Percentiles rank a stretch among this genome's conserved stretches.
phyloP scores from a whole-genome alignment of 2,329 filamentous ascomycete genomes.

The Pleoardoris graminearum region DNA sequence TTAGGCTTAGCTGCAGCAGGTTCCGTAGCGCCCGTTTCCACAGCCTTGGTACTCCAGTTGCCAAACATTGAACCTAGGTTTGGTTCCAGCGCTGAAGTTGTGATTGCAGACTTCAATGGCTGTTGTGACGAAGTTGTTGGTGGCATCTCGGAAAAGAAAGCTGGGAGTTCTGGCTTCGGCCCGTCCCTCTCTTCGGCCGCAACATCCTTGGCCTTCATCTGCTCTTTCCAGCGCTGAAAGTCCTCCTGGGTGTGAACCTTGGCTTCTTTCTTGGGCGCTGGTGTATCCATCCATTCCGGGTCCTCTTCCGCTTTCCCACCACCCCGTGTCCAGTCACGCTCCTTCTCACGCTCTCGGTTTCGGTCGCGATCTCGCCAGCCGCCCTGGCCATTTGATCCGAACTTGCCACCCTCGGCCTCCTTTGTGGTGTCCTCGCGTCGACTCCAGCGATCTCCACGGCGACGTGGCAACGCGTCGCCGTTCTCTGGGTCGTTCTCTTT shows the following conservation, averaged over 20 bases:
- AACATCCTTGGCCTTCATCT: conserved; percentile 71
- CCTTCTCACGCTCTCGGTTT: conserved; percentile 41
- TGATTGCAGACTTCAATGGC: conserved; percentile 51
- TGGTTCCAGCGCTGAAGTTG: conserved; percentile 66
- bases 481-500: conserved; percentile 46
- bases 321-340: conserved; percentile 59
- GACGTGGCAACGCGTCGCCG: conserved; percentile 58
- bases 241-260: conserved; percentile 83
- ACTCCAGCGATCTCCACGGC: conserved; percentile 71
- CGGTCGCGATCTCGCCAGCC: conserved; percentile 61
- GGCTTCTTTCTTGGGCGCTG: conserved; percentile 66
- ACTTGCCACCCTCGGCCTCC: conserved; percentile 50
- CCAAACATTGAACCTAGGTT: conserved; percentile 79
- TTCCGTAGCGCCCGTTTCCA: conserved; percentile 38
- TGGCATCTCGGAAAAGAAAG: conserved; percentile 22
- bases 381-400: conserved; percentile 47
- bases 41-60: conserved; percentile 56
- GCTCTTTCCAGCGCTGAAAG: conserved; percentile 92
- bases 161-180: conserved; percentile 24
- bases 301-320: conserved; percentile 59
- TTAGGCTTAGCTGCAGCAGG: conserved; percentile 43
- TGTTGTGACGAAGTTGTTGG: conserved; percentile 24
- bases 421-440: conserved; percentile 62
- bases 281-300: conserved; percentile 84
- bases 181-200: conserved; percentile 53